Percentiles rank a stretch among this genome's conserved stretches.
These are phyloP conservation scores for Aschersonia sp. DNA, from an alignment of 2,329 filamentous ascomycete genomes.

Conservation along the genomic window DNA sequence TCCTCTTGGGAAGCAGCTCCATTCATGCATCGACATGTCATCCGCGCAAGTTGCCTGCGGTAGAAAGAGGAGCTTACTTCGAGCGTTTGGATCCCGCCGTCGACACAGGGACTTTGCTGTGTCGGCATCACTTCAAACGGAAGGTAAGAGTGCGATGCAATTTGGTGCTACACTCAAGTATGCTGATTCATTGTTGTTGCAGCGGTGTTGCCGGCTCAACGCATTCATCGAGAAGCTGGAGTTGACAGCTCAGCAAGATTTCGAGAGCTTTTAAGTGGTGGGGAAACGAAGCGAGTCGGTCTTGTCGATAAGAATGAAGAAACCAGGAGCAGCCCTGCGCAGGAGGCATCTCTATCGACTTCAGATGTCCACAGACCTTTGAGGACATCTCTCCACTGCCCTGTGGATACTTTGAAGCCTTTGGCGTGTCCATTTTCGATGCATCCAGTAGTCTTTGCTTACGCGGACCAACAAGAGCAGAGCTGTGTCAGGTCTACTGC, in stretches of 20 bases:
- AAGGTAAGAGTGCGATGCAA: conserved; percentile 6
- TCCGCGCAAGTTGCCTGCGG: conserved; percentile 12
- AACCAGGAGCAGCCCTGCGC: neutral
- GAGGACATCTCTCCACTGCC: neutral
- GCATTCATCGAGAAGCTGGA: neutral
- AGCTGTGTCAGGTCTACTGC: neutral
- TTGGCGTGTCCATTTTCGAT: conserved; percentile 4
- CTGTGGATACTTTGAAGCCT: neutral
- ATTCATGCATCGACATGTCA: conserved; percentile 9
- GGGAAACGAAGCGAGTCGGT: neutral
- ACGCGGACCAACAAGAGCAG: neutral
- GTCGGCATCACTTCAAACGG: conserved; percentile 5
- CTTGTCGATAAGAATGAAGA: neutral
- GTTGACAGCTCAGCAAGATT: neutral
- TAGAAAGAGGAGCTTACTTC: conserved; percentile 16
- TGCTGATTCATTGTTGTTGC: neutral
- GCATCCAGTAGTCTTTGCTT: conserved; percentile 3
- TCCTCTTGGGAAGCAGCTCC: neutral
- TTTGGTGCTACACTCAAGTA: neutral
- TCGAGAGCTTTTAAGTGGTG: neutral
- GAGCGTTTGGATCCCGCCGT: conserved; percentile 12
- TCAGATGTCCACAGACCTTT: neutral
- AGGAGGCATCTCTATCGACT: neutral
- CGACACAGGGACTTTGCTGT: conserved; percentile 9
- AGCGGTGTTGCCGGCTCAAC: neutral